Evolutionary conservation across 1,139 yeast genomes (phyloP), one percentile per base, ranked within the genome.

Genomic region (Debaryomyces psychrophilus): DNA sequence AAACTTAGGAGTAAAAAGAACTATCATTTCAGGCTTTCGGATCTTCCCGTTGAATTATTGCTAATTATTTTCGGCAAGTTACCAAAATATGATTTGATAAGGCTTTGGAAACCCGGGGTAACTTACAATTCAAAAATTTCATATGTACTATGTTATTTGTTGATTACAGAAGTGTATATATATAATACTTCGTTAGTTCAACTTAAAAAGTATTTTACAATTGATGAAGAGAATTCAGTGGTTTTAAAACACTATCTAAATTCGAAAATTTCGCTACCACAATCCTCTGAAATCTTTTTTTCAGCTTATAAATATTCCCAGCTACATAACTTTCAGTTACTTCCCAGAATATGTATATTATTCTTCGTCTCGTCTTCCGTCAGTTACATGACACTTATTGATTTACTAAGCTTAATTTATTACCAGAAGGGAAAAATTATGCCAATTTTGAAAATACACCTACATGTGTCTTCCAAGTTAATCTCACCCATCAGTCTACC

Each of bases 31-130:
- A 8, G 8, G 3, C 37, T 33, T 17, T 33, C 40, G 5, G 33
- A 41, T 14, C 34, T 43, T 14, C 45, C 45, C 4, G 9, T 37
- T 9, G 45, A 43, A 25, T 5, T 43, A 17, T 28, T 43, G 28
- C 14, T 38, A n/a, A 41, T 12, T 8, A 43, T 43, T 26, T 43
- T 43, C 15, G 25, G 15, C 11, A 20, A 20, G 12, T 14, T 43
- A 37, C 43, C 45, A 15, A 43, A 43, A 20, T 9, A n/a, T 9
- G 37, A 31, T 9, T 26, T 43, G n/a, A 4, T 43, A 8, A 31
- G 20, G n/a, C 25, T 43, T 5, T 43, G 45, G 45, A 22, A 28
- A 8, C 45, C 45, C 4, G 17, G 18, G 8, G n/a, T 27, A 22
- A 4, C 25, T 14, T 9, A 14, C 25, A 43, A 43, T 25, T 23